Conservation (phyloP, 1,284 basidiomycete genomes). For the Malassezia dermatis region DNA sequence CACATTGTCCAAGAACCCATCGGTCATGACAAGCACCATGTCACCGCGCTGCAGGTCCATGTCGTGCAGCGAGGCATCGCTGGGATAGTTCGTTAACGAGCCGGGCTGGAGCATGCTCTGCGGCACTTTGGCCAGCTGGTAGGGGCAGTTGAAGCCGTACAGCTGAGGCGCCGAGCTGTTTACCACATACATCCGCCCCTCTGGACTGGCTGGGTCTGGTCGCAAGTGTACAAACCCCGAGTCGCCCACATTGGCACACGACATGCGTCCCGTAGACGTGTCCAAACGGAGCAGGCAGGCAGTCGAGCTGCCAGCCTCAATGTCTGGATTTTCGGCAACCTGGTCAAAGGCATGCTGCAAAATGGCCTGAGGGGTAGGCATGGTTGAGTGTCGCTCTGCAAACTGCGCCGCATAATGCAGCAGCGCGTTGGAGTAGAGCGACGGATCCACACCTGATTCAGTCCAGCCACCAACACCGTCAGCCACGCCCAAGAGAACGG, state of each 20-base stretch:
- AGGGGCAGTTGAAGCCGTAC: conserved; percentile 42
- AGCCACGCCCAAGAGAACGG: conserved; percentile 63
- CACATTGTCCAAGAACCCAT: conserved; percentile 77
- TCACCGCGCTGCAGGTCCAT: conserved; percentile 32
- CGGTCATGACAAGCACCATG: conserved; percentile 56
- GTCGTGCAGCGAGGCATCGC: conserved; percentile 30
- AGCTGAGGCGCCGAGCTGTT: conserved; percentile 35
- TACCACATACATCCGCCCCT: conserved; percentile 33
- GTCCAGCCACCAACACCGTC: conserved; percentile 65
- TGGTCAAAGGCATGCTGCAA: conserved; percentile 63
- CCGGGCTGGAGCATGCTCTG: conserved; percentile 24
- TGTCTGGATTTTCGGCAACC: conserved; percentile 60
- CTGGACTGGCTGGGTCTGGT: conserved; percentile 22
- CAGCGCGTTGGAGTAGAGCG: conserved; percentile 60
- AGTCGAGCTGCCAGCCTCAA: conserved; percentile 73
- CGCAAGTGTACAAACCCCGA: conserved; percentile 67
- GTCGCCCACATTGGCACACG: conserved; percentile 80
- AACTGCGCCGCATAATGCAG: conserved; percentile 54
- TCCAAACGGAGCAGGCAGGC: conserved; percentile 71
- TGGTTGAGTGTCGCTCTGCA: conserved; percentile 2
- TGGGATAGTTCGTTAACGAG: conserved; percentile 30
- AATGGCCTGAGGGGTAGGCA: conserved; percentile 53
- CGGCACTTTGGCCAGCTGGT: conserved; percentile 45
- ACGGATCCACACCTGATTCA: conserved; percentile 70
- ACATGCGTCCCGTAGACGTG: conserved; percentile 61